phyloP scores from a whole-genome alignment of 192 early-diverging fungal species.

The Phycomyces blakesleeanus region DNA sequence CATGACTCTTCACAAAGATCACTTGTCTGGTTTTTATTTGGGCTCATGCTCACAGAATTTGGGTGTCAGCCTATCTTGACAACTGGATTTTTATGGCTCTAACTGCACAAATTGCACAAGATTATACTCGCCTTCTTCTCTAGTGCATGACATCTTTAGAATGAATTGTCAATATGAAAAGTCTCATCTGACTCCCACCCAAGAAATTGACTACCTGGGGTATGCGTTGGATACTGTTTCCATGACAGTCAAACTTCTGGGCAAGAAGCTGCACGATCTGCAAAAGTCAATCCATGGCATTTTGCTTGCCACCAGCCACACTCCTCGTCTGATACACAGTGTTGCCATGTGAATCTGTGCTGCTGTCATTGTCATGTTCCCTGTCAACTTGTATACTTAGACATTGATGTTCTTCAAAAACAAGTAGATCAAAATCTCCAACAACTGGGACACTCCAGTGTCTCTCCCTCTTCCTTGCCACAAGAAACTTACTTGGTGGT shows the following conservation, averaged over 20 bases:
- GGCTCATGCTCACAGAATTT: neutral
- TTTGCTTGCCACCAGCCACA: neutral
- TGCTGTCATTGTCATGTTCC: conserved; percentile 25
- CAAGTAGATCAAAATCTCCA: neutral
- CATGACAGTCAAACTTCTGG: conserved; percentile 25
- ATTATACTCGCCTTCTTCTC: neutral
- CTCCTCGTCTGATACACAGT: conserved; percentile 10
- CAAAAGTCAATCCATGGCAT: conserved; percentile 23
- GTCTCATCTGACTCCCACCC: conserved; percentile 19
- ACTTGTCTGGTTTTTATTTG: neutral
- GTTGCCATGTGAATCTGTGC: conserved; percentile 24
- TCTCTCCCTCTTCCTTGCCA: conserved; percentile 1
- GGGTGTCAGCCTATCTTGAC: conserved; percentile 4
- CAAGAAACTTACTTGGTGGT: conserved; percentile 14
- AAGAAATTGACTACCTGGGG: conserved; percentile 30
- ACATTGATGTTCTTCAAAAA: conserved; percentile 32
- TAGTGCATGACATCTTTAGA: neutral
- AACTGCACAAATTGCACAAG: neutral
- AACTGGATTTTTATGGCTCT: neutral
- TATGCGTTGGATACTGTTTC: conserved; percentile 21
- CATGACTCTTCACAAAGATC: conserved; percentile 7
- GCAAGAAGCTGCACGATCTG: conserved; percentile 24
- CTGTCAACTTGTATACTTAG: conserved; percentile 25
- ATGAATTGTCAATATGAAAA: conserved; percentile 24
- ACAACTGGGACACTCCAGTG: neutral